These are phyloP conservation scores for Neurospora sp. DNA, from an alignment of 495 filamentous ascomycete genomes.

Conservation along the genomic window DNA sequence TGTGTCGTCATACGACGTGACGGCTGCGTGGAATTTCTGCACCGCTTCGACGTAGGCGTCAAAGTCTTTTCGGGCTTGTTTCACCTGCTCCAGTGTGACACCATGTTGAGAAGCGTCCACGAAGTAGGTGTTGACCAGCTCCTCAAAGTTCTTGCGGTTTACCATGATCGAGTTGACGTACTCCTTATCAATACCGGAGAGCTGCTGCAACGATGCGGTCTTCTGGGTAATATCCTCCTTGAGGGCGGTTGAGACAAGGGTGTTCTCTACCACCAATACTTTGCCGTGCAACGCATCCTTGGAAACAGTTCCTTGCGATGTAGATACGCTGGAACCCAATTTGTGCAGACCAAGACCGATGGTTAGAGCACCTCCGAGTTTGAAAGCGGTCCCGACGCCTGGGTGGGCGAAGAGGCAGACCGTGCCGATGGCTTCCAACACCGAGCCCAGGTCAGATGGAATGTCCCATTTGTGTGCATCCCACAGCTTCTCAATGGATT, in stretches of 20 bases:
- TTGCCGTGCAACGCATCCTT: not conserved
- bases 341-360: not conserved
- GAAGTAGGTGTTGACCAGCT: not conserved
- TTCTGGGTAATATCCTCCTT: not conserved
- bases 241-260: not conserved
- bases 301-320: not conserved
- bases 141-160: not conserved
- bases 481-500: not conserved
- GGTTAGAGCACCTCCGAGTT: not conserved
- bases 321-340: not conserved
- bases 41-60: not conserved
- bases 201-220: not conserved
- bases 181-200: not conserved
- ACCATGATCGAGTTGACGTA: not conserved
- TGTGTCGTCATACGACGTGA: not conserved
- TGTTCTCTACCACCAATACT: not conserved
- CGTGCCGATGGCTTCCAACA: not conserved
- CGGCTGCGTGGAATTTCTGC: not conserved
- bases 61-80: not conserved
- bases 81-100: not conserved
- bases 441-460: not conserved
- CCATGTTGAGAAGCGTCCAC: not conserved
- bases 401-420: not conserved
- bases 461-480: not conserved
- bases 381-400: not conserved